A percentile compares a stretch with the other conserved stretches of the same genome.
Conservation (phyloP, 495 filamentous ascomycete genomes). For the Penicillium ochrochloron region DNA sequence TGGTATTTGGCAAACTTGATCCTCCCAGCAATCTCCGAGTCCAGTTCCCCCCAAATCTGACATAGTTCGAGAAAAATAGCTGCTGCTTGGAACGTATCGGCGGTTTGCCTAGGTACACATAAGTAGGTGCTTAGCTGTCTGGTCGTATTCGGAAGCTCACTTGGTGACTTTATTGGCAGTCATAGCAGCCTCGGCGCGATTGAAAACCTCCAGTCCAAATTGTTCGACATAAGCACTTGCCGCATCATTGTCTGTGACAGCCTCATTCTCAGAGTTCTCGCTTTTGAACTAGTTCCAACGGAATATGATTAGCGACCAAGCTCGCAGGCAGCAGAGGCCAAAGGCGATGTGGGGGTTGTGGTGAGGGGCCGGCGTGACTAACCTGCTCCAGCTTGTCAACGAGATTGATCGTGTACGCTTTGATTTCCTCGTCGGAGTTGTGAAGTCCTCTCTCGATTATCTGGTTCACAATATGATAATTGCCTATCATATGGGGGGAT, state of each 20-base stretch:
- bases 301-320: slow-evolving; percentile 17
- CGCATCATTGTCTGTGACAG: slow-evolving; percentile 79
- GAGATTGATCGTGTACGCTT: slow-evolving; percentile 75
- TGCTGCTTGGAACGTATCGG: slow-evolving; percentile 89
- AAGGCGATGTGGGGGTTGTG: not conserved
- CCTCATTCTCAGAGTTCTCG: slow-evolving; percentile 66
- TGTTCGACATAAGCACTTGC: slow-evolving; percentile 92
- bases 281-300: slow-evolving; percentile 61
- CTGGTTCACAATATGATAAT: slow-evolving; percentile 92
- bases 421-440: slow-evolving; percentile 71
- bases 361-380: slow-evolving; percentile 24
- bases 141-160: slow-evolving; percentile 48
- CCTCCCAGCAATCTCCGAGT: slow-evolving; percentile 79
- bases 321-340: not conserved
- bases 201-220: slow-evolving; percentile 86
- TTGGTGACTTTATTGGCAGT: slow-evolving; percentile 82
- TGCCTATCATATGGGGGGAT: slow-evolving; percentile 57
- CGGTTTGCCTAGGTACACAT: slow-evolving; percentile 71
- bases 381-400: slow-evolving; percentile 94
- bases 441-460: slow-evolving; percentile 83
- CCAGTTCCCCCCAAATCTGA: slow-evolving; percentile 77
- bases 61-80: slow-evolving; percentile 88
- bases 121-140: slow-evolving; percentile 19
- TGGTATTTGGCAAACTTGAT: slow-evolving; percentile 98
- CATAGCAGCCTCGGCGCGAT: slow-evolving; percentile 79